These are phyloP conservation scores for Gossypium turneri DNA, from an alignment of 345 rosid species.

Conservation along the genomic window DNA sequence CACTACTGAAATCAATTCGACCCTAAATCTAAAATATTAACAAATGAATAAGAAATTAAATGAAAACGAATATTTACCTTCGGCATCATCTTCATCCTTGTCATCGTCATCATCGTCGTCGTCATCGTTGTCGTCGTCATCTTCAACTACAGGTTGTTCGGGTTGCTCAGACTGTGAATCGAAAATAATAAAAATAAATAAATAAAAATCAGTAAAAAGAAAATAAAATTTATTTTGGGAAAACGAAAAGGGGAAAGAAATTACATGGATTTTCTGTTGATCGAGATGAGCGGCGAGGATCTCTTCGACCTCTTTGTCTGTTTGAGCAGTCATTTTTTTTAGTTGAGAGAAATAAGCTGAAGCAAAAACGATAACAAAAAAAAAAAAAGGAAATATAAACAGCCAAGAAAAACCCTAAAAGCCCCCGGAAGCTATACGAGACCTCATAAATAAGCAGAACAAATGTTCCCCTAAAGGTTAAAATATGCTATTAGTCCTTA, in stretches of 20 bases:
- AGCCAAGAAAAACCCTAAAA: neutral
- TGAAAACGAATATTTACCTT: conserved; percentile 28
- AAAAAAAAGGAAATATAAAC: neutral
- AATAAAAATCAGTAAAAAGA: neutral
- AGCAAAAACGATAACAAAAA: neutral
- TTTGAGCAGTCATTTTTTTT: conserved; percentile 55
- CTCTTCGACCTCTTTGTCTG: conserved; percentile 17
- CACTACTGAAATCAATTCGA: neutral
- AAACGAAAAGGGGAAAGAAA: neutral
- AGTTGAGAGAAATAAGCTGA: conserved; percentile 14
- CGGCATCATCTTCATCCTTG: conserved; percentile 53
- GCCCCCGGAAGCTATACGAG: neutral
- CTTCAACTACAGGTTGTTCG: conserved; percentile 49
- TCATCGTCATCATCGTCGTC: conserved; percentile 56
- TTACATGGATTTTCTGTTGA: neutral
- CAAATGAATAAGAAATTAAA: neutral
- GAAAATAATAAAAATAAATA: neutral
- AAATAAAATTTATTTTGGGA: neutral
- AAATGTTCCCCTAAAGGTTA: neutral
- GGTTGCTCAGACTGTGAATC: neutral
- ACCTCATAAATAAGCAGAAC: neutral
- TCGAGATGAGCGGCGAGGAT: conserved; percentile 6
- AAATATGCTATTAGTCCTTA: too few species aligned
- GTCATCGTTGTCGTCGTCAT: conserved; percentile 56
- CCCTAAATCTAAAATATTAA: neutral